Base-by-base conservation (phyloP, 176 grass and related monocot genomes). In the Aechmea fasciata region DNA sequence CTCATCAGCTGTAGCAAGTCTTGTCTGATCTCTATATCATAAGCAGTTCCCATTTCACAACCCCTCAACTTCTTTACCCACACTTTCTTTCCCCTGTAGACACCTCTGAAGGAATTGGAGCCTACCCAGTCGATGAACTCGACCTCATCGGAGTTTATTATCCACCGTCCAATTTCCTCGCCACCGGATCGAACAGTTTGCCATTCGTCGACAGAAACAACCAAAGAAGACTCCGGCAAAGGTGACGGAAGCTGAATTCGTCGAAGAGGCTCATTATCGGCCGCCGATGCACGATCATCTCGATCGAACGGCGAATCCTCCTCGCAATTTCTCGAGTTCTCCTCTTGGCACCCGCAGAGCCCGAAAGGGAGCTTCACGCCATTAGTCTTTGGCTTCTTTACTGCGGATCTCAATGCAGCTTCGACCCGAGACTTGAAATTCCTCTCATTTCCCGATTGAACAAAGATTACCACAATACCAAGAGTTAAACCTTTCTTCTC, bases 1-100 rank as follows among this genome's bases (percentile, higher is more conserved):
- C 89, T 99, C 89, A 99, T 99, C 75, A 99, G 69, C 73, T 99
- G 89, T 61, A 99, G 62, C 74, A 99, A 77, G 81, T 99, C 94
- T 71, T 85, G 89, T 50, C 94, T 83, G 51, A 93, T 80, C 82
- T 99, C 94, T 0, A 99, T 75, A 11, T 99, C 94, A 47, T 99
- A 99, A 19, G 87, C 84, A 74, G 80, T 88, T 18, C 94, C 94
- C 71, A 83, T 87, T 72, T 99, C 90, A 55, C 94, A 99, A 1
- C 94, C 94, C 84, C 89, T 89, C 62, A 99, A 57, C 71, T 99
- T 99, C 77, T 90, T 93, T 14, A 90, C 84, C 94, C 94, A 99
- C 53, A 85, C 94, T 49, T 90, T 87, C 69, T 61, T 90, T 54
- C 82, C 89, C 75, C 82, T 93, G 47, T 90, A 79, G 19, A 82